Conservation (phyloP, 139 green algal species). For the Chlorella vulgaris region DNA sequence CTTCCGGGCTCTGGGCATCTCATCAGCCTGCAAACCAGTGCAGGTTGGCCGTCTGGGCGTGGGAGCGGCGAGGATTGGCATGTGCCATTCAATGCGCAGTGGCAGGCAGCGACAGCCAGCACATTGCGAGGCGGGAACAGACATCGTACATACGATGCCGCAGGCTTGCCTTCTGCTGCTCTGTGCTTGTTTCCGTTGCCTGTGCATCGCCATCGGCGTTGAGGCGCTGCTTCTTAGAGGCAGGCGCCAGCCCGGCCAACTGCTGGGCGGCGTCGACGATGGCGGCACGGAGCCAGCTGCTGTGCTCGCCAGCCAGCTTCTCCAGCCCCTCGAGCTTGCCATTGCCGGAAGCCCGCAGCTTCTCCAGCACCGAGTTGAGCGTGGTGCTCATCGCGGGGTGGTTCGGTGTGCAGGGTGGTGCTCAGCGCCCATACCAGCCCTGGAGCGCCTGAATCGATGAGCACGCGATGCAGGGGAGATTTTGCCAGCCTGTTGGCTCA, state of each 20-base stretch:
- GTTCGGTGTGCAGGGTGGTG: not conserved
- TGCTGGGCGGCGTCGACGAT: constrained; percentile 23
- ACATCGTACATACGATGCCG: too few species aligned
- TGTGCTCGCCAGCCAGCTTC: constrained; percentile 10
- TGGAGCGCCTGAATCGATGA: too few species aligned
- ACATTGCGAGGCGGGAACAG: not conserved
- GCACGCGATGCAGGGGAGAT: not conserved
- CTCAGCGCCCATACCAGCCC: too few species aligned
- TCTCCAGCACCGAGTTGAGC: constrained; percentile 23
- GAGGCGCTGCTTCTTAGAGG: constrained; percentile 35
- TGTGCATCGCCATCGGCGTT: not conserved
- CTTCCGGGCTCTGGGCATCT: not conserved
- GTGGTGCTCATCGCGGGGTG: constrained; percentile 28
- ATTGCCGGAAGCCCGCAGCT: constrained; percentile 16
- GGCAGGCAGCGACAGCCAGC: not conserved
- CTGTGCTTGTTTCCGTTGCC: not conserved
- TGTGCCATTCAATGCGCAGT: not conserved
- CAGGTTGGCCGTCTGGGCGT: too few species aligned
- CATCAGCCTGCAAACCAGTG: not conserved
- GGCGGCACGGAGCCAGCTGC: constrained; percentile 17
- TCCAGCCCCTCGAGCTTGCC: constrained; percentile 35
- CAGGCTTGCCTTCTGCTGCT: constrained; percentile 1
- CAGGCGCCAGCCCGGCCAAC: constrained; percentile 10
- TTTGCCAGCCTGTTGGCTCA: too few species aligned
- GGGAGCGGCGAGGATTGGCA: too few species aligned